Evolutionary conservation across 1,284 basidiomycete species (phyloP).

Genomic region (Cryptococcus amylolentus): DNA sequence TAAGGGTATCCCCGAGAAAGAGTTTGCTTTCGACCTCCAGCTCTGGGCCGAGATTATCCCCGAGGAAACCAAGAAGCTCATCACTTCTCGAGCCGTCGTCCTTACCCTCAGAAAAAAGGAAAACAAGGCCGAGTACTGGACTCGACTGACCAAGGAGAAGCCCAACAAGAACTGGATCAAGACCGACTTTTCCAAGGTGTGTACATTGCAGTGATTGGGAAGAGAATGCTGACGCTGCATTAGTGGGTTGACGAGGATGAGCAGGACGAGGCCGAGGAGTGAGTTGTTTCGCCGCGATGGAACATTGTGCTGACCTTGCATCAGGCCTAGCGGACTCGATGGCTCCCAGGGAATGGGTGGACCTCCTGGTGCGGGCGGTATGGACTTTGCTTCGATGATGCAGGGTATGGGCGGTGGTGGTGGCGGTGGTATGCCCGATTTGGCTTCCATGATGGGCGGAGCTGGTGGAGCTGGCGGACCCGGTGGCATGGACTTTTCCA

Average conservation of each 20-base stretch:
- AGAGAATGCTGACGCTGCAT: neutral
- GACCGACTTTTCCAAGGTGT: constrained; percentile 78
- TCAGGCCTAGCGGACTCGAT: too few relatives aligned
- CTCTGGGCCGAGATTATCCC: constrained; percentile 69
- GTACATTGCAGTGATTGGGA: constrained; percentile 6
- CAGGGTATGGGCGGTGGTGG: constrained; percentile 47
- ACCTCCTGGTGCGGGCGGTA: constrained; percentile 39
- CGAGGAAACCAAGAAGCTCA: constrained; percentile 64
- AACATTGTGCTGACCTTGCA: neutral
- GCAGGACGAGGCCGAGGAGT: constrained; percentile 62
- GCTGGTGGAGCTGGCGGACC: constrained; percentile 23
- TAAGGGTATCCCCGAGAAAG: constrained; percentile 58
- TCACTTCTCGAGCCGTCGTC: constrained; percentile 64
- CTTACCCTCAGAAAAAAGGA: constrained; percentile 78
- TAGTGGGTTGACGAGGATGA: constrained; percentile 92
- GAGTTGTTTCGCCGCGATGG: constrained; percentile 10
- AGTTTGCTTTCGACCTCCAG: constrained; percentile 69
- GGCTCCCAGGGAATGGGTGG: too few relatives aligned
- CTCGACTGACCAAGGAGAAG: constrained; percentile 82
- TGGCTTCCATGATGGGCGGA: neutral
- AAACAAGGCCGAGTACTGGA: constrained; percentile 74
- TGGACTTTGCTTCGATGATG: constrained; percentile 52
- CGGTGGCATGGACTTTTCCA: constrained; percentile 24
- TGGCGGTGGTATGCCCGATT: constrained; percentile 48
- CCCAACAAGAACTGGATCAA: constrained; percentile 73